Conservation (phyloP, 2,329 filamentous ascomycete genomes). For the Aspergillus clavatus region DNA sequence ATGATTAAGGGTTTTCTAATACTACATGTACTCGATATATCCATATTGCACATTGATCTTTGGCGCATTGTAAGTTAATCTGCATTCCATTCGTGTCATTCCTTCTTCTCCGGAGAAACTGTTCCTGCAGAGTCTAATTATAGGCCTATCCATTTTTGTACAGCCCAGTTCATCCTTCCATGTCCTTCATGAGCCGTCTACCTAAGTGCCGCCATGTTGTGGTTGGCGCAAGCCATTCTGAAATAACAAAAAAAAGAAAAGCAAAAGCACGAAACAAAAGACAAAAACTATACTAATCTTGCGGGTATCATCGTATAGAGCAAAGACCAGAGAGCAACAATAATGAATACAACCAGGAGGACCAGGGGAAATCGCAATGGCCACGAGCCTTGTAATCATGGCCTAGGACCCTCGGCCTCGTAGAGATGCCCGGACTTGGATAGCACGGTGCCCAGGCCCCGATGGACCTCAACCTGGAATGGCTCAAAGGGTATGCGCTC, state of each 20-base stretch:
- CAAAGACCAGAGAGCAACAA: conserved; percentile 15
- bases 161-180: background rate
- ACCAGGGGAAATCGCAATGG: background rate
- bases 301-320: conserved; percentile 31
- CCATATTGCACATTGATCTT: conserved; percentile 6
- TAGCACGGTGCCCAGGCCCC: conserved; percentile 75
- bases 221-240: background rate
- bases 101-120: background rate
- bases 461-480: conserved; percentile 87
- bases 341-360: conserved; percentile 7
- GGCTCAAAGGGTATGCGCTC: conserved; percentile 81
- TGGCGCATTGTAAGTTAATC: conserved; percentile 2
- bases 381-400: conserved; percentile 6
- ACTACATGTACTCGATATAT: too few relatives aligned
- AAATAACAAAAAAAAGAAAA: conserved; percentile 1
- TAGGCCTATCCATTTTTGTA: background rate
- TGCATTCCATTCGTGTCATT: background rate
- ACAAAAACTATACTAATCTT: conserved; percentile 19
- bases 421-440: conserved; percentile 68
- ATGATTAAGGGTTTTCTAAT: conserved; percentile 36
- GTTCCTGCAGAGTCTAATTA: background rate
- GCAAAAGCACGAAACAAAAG: conserved; percentile 8
- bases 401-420: conserved; percentile 50
- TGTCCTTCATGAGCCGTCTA: background rate
- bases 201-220: background rate